Evolutionary conservation across 805 yeast genomes (phyloP), one percentile per base, ranked within the genome.

Genomic region (Pichia paraexigua): DNA sequence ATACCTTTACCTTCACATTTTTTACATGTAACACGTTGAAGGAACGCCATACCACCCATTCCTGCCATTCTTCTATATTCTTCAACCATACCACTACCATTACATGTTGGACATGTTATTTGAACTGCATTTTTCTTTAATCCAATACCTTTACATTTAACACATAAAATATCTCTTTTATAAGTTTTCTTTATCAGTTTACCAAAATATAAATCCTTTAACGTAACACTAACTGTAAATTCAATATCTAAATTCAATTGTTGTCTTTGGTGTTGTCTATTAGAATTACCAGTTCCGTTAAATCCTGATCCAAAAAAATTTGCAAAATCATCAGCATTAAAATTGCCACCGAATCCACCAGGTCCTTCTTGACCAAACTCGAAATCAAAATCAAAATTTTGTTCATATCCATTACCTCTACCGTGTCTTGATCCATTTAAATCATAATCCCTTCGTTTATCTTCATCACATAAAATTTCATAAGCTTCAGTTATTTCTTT

Each of bases 401-500:
- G 17, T 12, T 25, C 45, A 45, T 63, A 62, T 17, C 49, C 52
- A 27, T 27, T 27, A 18, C 54, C 51, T 1, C 41, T 43, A 5
- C 49, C 41, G 5, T 45, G 51, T 39, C 51, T 43, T 22, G 42
- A 46, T 10, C 63, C 63, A 42, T 55, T 57, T 30, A 47, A n/a
- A 61, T 85, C 91, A 61, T 84, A 85, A 44, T 78, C 74, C 40
- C 68, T 68, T 53, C 90, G 68, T 58, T 72, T 76, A 12, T 67
- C 74, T 35, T 82, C 95, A 64, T 91, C 95, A 28, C 80, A 79
- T 53, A 92, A 69, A 3, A 85, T 71, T 63, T 89, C 96, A 64
- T 92, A 92, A 0, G 98, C 98, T 54, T 84, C 85, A 20, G 84
- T 77, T 52, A 92, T 79, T 59, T 85, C 91, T 65, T 92, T 92